A percentile compares a stretch with the other conserved stretches of the same genome.
These are phyloP conservation scores for Suzukiozyma palmioleophila DNA, from an alignment of 1,139 yeast genomes.

Conservation along the genomic window DNA sequence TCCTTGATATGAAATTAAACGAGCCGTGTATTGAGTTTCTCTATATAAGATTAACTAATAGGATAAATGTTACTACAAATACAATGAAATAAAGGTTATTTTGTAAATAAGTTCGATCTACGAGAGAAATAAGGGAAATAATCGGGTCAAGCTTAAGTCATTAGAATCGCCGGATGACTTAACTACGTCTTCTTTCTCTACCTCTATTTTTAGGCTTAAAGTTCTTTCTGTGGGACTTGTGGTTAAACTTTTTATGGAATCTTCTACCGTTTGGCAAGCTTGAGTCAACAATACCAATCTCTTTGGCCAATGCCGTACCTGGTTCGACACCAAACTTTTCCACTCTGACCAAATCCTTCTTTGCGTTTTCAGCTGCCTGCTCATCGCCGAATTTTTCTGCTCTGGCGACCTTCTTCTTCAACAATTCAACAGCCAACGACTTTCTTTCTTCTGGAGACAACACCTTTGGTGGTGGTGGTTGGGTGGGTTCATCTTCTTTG, in stretches of 20 bases:
- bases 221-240: constrained; percentile 10
- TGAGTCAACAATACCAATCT: constrained; percentile 52
- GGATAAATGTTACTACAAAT: constrained; percentile 1
- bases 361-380: constrained; percentile 48
- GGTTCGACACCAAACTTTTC: constrained; percentile 80
- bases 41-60: background rate
- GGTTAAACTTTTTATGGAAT: constrained; percentile 12
- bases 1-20: too few species aligned
- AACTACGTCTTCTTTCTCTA: constrained; percentile 5
- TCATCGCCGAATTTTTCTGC: constrained; percentile 76
- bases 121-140: background rate
- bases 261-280: constrained; percentile 21
- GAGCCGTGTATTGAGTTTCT: background rate
- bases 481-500: constrained; percentile 16
- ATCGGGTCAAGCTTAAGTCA: background rate
- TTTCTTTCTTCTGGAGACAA: constrained; percentile 68
- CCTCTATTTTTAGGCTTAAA: constrained; percentile 9
- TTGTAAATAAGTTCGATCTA: background rate
- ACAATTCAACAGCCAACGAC: constrained; percentile 61
- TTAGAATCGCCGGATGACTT: background rate
- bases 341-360: constrained; percentile 61
- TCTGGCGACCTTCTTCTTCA: constrained; percentile 64
- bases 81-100: constrained; percentile 1
- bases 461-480: constrained; percentile 30
- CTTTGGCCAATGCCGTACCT: constrained; percentile 64